A percentile compares a stretch with the other conserved stretches of the same genome.
Conservation (phyloP, 495 filamentous ascomycete genomes). For the Xylaria palmicola region DNA sequence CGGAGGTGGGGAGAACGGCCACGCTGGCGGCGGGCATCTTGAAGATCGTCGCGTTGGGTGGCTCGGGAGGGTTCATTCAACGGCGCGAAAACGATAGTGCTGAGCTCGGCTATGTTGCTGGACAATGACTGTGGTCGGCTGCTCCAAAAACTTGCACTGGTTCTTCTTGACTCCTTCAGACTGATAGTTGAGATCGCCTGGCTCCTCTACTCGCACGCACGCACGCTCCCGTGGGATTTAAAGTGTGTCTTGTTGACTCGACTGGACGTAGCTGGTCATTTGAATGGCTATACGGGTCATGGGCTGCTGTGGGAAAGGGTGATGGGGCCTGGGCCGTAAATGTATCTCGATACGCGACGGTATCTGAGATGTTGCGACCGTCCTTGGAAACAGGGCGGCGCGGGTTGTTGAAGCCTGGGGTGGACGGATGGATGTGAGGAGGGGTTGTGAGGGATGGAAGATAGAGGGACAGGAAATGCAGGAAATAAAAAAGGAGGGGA, state of each 20-base stretch:
- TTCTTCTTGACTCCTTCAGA: constrained; percentile 40
- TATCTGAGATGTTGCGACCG: constrained; percentile 53
- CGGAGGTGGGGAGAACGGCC: constrained; percentile 55
- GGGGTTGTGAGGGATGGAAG: constrained; percentile 51
- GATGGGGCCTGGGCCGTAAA: constrained; percentile 32
- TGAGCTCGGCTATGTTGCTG: constrained; percentile 3
- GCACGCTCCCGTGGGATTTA: constrained; percentile 58
- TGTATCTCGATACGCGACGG: constrained; percentile 36
- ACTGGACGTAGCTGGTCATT: constrained; percentile 55
- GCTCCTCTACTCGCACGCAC: constrained; percentile 51
- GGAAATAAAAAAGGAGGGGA: too few species aligned
- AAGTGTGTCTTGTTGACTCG: constrained; percentile 57
- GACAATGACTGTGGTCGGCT: constrained; percentile 30
- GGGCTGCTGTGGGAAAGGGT: constrained; percentile 34
- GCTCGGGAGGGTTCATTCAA: constrained; percentile 31
- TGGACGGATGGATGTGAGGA: constrained; percentile 40
- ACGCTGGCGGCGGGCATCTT: constrained; percentile 67
- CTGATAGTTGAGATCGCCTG: constrained; percentile 54
- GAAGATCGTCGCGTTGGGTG: constrained; percentile 47
- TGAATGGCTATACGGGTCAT: constrained; percentile 54
- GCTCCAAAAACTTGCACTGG: constrained; percentile 25
- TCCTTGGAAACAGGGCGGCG: constrained; percentile 34
- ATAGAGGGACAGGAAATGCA: constrained; percentile 36
- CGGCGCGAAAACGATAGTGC: constrained; percentile 26
- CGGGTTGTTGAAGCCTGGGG: constrained; percentile 31